Evolutionary conservation across 2,329 filamentous ascomycete genomes (phyloP).

Genomic region (Diplodia mutila): DNA sequence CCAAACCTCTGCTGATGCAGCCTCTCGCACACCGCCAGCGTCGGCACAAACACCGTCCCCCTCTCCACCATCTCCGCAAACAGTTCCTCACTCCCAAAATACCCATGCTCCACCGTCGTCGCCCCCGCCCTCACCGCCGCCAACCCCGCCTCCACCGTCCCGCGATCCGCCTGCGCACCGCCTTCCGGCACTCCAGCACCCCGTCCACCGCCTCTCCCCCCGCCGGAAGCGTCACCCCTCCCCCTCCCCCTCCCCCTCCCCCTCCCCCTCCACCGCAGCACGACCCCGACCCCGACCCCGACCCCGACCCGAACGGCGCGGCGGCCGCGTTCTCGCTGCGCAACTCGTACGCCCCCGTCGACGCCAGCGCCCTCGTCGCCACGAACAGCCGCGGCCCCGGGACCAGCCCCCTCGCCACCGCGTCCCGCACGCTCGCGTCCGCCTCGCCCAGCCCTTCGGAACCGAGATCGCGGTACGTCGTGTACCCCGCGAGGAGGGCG

Average conservation of each 20-base stretch:
- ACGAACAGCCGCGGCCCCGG: conserved; percentile 62
- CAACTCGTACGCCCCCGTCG: conserved; percentile 55
- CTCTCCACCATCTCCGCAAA: conserved; percentile 51
- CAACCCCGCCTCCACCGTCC: conserved; percentile 34
- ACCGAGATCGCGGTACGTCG: conserved; percentile 61
- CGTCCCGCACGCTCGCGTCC: conserved; percentile 58
- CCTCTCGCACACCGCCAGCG: conserved; percentile 52
- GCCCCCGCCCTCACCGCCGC: conserved; percentile 39
- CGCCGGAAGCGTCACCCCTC: conserved; percentile 36
- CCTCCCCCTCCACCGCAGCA: conserved; percentile 29
- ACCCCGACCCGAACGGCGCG: too few relatives aligned
- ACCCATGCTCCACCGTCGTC: conserved; percentile 40
- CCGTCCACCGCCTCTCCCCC: conserved; percentile 55
- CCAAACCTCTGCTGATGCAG: conserved; percentile 23
- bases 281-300: too few relatives aligned
- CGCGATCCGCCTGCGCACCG: conserved; percentile 36
- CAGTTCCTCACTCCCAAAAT: conserved; percentile 38
- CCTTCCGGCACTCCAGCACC: conserved; percentile 46
- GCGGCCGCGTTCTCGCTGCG: conserved; percentile 52
- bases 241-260: background rate
- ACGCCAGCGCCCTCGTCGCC: conserved; percentile 56
- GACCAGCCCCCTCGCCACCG: conserved; percentile 58
- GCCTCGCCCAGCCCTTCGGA: conserved; percentile 56
- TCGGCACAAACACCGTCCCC: conserved; percentile 58
- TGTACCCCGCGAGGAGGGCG: conserved; percentile 62